Evolutionary conservation across 2,329 filamentous ascomycete genomes (phyloP).

Genomic region (Leptographium lundbergii): DNA sequence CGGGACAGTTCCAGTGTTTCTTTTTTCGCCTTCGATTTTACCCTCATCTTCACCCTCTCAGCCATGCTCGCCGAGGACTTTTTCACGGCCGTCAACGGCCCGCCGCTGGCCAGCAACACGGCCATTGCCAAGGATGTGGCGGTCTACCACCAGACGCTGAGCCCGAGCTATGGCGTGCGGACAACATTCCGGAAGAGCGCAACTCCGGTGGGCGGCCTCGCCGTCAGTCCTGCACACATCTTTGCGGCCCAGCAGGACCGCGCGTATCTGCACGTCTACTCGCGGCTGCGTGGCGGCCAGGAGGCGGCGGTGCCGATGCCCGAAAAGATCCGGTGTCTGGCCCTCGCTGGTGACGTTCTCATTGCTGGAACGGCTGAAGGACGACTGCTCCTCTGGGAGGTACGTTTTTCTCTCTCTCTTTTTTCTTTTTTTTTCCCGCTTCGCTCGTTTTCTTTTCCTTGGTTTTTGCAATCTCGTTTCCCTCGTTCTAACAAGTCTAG

Average conservation of each 20-base stretch:
- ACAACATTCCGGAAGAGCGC: slow-evolving; percentile 86
- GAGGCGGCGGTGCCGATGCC: slow-evolving; percentile 81
- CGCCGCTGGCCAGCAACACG: slow-evolving; percentile 47
- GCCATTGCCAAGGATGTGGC: slow-evolving; percentile 65
- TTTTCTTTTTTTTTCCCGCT: background rate
- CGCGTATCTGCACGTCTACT: slow-evolving; percentile 88
- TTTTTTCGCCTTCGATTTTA: background rate
- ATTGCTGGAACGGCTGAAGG: slow-evolving; percentile 76
- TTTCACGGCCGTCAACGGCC: slow-evolving; percentile 44
- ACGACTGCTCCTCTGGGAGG: slow-evolving; percentile 86
- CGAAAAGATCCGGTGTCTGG: slow-evolving; percentile 70
- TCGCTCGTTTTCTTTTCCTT: background rate
- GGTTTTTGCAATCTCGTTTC: background rate
- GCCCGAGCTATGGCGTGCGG: slow-evolving; percentile 63
- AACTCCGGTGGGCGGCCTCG: slow-evolving; percentile 64
- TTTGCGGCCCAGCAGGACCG: slow-evolving; percentile 89
- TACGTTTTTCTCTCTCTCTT: slow-evolving; percentile 33
- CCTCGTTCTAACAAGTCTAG: slow-evolving; percentile 24
- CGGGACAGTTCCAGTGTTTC: background rate
- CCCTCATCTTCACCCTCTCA: background rate
- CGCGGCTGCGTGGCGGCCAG: slow-evolving; percentile 67
- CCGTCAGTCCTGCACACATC: slow-evolving; percentile 67
- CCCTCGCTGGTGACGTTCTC: slow-evolving; percentile 59
- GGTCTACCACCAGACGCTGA: slow-evolving; percentile 74
- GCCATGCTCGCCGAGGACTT: slow-evolving; percentile 48